Base-by-base conservation (phyloP, 1,139 yeast genomes). In the Taiozyma onychis region DNA sequence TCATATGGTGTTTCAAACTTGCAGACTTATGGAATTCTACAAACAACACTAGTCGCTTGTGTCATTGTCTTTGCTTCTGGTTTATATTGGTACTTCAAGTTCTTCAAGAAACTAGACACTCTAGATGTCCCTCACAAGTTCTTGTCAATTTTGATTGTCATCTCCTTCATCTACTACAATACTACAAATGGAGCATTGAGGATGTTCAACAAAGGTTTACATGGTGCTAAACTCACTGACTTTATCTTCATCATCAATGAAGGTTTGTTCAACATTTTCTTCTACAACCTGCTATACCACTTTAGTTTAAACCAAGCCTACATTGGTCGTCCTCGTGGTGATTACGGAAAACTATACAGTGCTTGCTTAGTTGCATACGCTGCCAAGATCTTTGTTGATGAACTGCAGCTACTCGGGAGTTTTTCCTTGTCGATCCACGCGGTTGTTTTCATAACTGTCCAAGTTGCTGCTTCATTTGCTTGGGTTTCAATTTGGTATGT, bases 1-100 rank as follows among this genome's bases (percentile, higher is more conserved):
- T 39, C 45, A n/a, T 47, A 47, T 41, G 50, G 50, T 26, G 9
- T 4, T 9, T n/a, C 41, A 16, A 8, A 26, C 3, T 24, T 44
- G 3, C 28, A 14, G 10, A 16, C 18, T 6, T 47, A 41, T 41
- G 32, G 18, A 32, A 18, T 16, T 7, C 27, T 34, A 21, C 11
- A 21, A 14, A 35, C 30, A 3, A n/a, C 27, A 13, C 11, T 22
- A 14, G 14, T 34, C 9, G 42, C 27, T 27, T 41, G 10, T 6
- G 14, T 35, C 9, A 4, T 39, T 14, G 22, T 39, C 16, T 24
- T 39, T 8, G 10, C 9, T 6, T 21, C 18, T 8, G 43, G 43
- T 5, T 13, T 39, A 8, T 39, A 39, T 16, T 24, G 11, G 28
- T 13, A 21, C 43, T 22, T 39, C 21, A 39, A 39, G 9, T 39